Evolutionary conservation across 2,329 filamentous ascomycete genomes (phyloP).

Genomic region (Aspergillus transmontanensis): DNA sequence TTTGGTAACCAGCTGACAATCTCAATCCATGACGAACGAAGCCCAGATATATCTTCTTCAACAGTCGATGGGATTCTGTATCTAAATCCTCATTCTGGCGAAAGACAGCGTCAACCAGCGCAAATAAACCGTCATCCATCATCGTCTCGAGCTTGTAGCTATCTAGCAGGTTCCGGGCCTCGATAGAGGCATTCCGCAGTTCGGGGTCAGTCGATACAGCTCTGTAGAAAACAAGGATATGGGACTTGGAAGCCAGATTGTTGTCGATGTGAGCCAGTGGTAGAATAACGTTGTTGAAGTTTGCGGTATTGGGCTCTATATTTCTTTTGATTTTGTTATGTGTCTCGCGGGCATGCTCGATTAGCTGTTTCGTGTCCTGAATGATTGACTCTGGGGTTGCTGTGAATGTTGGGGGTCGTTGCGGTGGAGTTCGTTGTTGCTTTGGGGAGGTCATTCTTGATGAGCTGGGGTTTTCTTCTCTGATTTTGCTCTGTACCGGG

Average conservation of each 20-base stretch:
- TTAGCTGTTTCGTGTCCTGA: neutral
- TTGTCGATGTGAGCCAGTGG: neutral
- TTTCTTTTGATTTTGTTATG: neutral
- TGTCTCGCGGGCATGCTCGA: neutral
- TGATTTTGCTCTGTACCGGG: neutral
- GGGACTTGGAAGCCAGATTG: neutral
- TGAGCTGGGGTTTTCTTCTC: neutral
- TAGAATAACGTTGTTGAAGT: neutral
- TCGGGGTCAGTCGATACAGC: neutral
- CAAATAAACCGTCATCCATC: neutral
- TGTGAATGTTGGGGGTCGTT: neutral
- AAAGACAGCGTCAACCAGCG: neutral
- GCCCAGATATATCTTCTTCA: neutral
- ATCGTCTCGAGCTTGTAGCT: neutral
- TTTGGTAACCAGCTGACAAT: neutral
- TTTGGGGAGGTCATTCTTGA: neutral
- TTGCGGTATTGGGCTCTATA: neutral
- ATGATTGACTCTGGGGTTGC: neutral
- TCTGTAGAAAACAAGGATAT: neutral
- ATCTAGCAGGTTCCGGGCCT: neutral
- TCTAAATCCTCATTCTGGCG: neutral
- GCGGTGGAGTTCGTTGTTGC: neutral
- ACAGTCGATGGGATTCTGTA: neutral
- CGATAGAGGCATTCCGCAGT: neutral
- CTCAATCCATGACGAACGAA: neutral